Conservation (phyloP, 2,329 filamentous ascomycete species). For the Trichoderma sp. region DNA sequence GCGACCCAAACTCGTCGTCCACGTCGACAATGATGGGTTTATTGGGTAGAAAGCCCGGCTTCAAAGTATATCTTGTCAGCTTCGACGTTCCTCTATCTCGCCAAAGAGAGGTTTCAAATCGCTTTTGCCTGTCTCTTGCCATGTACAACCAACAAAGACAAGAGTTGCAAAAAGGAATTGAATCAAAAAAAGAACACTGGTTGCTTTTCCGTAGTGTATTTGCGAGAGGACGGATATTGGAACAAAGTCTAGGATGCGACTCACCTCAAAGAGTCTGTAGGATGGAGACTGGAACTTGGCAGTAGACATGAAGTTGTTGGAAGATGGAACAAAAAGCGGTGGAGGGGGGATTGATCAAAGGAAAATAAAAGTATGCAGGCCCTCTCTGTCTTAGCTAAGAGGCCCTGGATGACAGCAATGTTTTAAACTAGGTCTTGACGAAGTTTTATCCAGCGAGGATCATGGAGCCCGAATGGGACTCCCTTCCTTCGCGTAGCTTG, state of each 20-base stretch:
- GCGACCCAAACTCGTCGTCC: constrained; percentile 56
- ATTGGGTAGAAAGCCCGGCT: constrained; percentile 54
- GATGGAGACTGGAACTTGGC: constrained; percentile 53
- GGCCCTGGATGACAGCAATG: constrained; percentile 27
- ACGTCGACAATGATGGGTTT: constrained; percentile 53
- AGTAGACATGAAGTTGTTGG: constrained; percentile 54
- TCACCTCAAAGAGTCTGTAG: constrained; percentile 60
- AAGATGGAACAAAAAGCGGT: constrained; percentile 31
- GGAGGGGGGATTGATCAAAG: constrained; percentile 36
- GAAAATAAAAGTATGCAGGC: constrained; percentile 35
- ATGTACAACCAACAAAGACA: not conserved
- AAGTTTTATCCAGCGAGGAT: constrained; percentile 36
- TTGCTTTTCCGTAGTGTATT: not conserved
- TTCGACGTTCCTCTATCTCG: constrained; percentile 19
- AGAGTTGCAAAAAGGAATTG: not conserved
- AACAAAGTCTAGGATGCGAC: constrained; percentile 40
- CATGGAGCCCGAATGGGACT: constrained; percentile 30
- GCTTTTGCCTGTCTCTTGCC: not conserved
- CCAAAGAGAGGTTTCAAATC: constrained; percentile 21
- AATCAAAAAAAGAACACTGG: not conserved
- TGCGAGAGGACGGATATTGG: constrained; percentile 21
- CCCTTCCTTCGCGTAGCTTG: constrained; percentile 29
- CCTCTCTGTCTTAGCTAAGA: constrained; percentile 38
- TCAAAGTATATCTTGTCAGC: constrained; percentile 27
- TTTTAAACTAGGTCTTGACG: constrained; percentile 38